These are phyloP conservation scores for Suillus weaverae DNA, from an alignment of 768 basidiomycete genomes.

Conservation along the genomic window DNA sequence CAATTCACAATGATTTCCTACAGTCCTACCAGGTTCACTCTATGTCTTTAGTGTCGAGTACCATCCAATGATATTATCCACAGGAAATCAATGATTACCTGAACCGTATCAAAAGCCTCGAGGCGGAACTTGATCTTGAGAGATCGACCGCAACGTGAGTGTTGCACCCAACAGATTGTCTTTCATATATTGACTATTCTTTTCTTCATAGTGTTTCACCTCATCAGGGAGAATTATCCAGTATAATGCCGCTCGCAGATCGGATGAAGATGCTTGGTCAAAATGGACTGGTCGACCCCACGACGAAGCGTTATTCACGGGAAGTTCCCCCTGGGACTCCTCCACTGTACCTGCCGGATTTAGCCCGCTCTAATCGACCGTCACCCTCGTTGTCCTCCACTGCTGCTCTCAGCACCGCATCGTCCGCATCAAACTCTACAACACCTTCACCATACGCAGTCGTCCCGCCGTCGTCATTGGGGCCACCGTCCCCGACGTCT, in stretches of 20 bases:
- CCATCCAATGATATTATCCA: conserved; percentile 27
- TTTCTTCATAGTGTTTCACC: conserved; percentile 13
- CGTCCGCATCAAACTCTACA: conserved; percentile 32
- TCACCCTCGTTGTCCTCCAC: conserved; percentile 31
- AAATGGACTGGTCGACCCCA: conserved; percentile 63
- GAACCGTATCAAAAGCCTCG: conserved; percentile 43
- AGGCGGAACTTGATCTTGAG: conserved; percentile 49
- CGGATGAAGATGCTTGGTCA: conserved; percentile 74
- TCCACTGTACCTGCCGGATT: conserved; percentile 26
- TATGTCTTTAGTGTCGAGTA: conserved; percentile 11
- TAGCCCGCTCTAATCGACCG: conserved; percentile 39
- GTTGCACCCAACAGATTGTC: conserved; percentile 12
- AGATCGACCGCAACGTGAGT: conserved; percentile 34
- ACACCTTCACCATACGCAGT: conserved; percentile 59
- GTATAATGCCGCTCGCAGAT: conserved; percentile 69
- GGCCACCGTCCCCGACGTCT: conserved; percentile 74
- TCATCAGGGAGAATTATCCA: conserved; percentile 29
- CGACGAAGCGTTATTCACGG: conserved; percentile 58
- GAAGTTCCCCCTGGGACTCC: conserved; percentile 43
- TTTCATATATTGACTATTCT: conserved; percentile 14
- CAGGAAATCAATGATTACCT: conserved; percentile 39
- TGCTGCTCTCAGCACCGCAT: conserved; percentile 12
- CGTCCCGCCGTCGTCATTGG: conserved; percentile 69
- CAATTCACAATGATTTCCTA: conserved; percentile 60
- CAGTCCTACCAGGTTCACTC: conserved; percentile 64